Conservation (phyloP, 768 basidiomycete species). For the Trametes coccinea region DNA sequence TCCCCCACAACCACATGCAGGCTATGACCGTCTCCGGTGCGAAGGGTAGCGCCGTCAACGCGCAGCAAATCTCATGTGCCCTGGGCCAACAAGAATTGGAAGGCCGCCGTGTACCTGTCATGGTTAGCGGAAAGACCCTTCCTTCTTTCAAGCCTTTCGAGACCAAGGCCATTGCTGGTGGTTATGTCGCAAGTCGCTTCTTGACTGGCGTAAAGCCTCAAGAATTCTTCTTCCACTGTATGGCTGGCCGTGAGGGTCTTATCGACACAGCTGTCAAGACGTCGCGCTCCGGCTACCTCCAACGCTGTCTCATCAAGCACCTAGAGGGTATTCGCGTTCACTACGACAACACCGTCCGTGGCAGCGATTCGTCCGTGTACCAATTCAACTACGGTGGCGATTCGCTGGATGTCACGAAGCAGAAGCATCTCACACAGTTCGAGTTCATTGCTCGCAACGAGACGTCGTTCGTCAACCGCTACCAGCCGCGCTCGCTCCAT, state of each 20-base stretch:
- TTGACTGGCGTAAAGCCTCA: constrained; percentile 97
- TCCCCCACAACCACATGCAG: constrained; percentile 99
- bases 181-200: constrained; percentile 97
- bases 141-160: constrained; percentile 97
- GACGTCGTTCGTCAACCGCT: constrained; percentile 70
- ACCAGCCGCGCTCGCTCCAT: constrained; percentile 59
- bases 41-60: constrained; percentile 97
- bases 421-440: constrained; percentile 93
- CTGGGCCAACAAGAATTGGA: constrained; percentile 98
- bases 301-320: constrained; percentile 98
- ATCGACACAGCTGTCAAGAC: constrained; percentile 99
- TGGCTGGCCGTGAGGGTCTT: constrained; percentile 98
- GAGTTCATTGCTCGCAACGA: constrained; percentile 91
- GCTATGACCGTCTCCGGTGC: constrained; percentile 98
- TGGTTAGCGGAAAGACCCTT: constrained; percentile 98
- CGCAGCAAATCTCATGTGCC: constrained; percentile 95
- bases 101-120: constrained; percentile 97
- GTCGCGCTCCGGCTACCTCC: constrained; percentile 95
- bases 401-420: constrained; percentile 93
- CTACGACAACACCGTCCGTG: constrained; percentile 97
- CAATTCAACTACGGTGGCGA: constrained; percentile 99
- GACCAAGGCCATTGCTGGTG: constrained; percentile 97
- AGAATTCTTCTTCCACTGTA: constrained; percentile 99
- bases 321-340: constrained; percentile 95
- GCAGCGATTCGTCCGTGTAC: constrained; percentile 88